Base-by-base conservation (phyloP, 352 stramenopile genomes). In the Pythium myriotylum region DNA sequence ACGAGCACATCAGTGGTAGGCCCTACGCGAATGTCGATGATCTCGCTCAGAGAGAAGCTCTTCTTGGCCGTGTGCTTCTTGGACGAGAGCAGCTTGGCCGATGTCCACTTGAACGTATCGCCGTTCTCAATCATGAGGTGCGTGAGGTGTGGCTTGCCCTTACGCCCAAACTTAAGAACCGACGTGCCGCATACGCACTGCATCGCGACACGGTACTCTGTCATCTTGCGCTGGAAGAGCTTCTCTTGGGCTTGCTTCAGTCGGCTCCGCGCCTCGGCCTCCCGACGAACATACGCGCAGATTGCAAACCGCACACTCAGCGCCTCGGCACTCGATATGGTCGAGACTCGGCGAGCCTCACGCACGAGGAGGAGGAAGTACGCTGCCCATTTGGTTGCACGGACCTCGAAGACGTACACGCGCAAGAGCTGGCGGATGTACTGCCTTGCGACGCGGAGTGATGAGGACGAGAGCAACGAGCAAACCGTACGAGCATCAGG, bases 151-250 rank as follows among this genome's bases (percentile, higher is more conserved):
- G 86, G 86, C 51, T 85, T 84, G 50, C 85, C 86, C 47, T 94
- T 92, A 57, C 86, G 86, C 4, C 86, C 86, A 54, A 79, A 94
- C 59, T 94, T 94, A 47, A 92, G 55, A 29, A 94, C 84, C 3
- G 67, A 69, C 17, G 83, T 83, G 52, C 84, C 84, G 10, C 74
- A 74, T 5, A 94, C 76, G 59, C 86, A 94, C 67, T 94, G 81
- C 40, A 94, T 72, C 0, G 86, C 86, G 20, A 94, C 81, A 41
- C 82, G 81, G 61, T 92, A 94, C 56, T 92, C 83, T 2, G 83
- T 92, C 76, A 94, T 92, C 55, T 94, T 91, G 51, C 74, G 81
- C 24, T 82, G 73, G 63, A 94, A 72, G 26, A 74, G 60, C 68
- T 78, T 51, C 26, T 93, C 81, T 22, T 76, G 61, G 12, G 54